These are phyloP conservation scores for Talaromyces atroroseus DNA, from an alignment of 2,329 filamentous ascomycete genomes.

Conservation along the genomic window DNA sequence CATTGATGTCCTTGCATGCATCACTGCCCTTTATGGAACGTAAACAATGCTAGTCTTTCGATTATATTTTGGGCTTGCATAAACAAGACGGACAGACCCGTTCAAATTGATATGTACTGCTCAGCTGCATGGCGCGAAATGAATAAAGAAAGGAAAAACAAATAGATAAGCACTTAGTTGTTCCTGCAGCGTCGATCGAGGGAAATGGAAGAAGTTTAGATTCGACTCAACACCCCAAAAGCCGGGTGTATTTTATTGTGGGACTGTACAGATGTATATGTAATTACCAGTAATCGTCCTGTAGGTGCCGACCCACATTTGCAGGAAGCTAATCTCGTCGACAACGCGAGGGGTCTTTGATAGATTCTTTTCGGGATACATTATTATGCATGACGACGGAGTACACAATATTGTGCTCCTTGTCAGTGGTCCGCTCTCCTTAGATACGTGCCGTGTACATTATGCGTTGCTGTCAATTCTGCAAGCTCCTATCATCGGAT, in stretches of 20 bases:
- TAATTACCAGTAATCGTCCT: not conserved
- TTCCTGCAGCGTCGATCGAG: not conserved
- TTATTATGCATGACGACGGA: not conserved
- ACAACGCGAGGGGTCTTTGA: slow-evolving; percentile 2
- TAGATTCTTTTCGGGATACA: not conserved
- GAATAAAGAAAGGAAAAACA: not conserved
- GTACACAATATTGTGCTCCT: not conserved
- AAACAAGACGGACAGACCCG: not conserved
- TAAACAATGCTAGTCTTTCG: not conserved
- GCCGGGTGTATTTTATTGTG: not conserved
- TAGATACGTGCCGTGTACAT: not conserved
- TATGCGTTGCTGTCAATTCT: not conserved
- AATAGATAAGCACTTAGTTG: no score
- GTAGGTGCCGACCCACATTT: not conserved
- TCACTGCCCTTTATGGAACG: not conserved
- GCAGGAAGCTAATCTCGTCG: not conserved
- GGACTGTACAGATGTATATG: not conserved
- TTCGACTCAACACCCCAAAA: not conserved
- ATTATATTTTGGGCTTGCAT: not conserved
- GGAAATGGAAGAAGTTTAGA: not conserved
- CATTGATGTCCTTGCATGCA: slow-evolving; percentile 3
- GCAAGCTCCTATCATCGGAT: not conserved
- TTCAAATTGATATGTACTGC: not conserved
- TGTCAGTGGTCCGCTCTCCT: not conserved
- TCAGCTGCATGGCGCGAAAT: not conserved